phyloP scores from a whole-genome alignment of 2,329 filamentous ascomycete genomes.

The Neofusicoccum sp. region DNA sequence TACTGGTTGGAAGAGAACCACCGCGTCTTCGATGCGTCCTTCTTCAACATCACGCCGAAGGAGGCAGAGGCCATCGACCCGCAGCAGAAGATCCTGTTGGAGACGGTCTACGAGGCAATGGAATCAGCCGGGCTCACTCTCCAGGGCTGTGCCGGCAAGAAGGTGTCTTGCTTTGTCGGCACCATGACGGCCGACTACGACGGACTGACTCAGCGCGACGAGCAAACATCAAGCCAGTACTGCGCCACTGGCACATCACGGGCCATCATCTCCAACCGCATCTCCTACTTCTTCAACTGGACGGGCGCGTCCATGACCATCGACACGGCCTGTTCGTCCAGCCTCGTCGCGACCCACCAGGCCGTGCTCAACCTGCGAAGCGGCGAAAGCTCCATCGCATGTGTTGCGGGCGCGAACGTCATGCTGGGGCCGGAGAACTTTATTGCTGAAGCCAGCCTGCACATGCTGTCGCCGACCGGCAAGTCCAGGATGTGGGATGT shows the following conservation, averaged over 20 bases:
- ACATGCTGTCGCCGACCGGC: too few species aligned
- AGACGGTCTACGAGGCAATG: conserved; percentile 41
- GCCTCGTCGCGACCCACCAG: conserved; percentile 9
- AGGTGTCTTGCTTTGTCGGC: conserved; percentile 30
- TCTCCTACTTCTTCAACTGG: too few species aligned
- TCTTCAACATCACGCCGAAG: conserved; percentile 31
- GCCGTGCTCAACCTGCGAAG: neutral
- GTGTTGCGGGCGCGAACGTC: too few species aligned
- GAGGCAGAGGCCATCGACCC: conserved; percentile 33
- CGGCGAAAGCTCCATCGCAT: neutral
- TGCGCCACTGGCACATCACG: too few species aligned
- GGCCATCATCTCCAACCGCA: too few species aligned
- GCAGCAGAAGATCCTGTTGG: conserved; percentile 34
- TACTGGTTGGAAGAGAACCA: conserved; percentile 43
- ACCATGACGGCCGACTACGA: conserved; percentile 27
- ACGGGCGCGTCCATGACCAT: conserved; percentile 20
- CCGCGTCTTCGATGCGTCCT: conserved; percentile 38
- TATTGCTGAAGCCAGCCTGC: too few species aligned
- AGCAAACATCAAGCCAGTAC: too few species aligned
- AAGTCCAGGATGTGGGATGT: conserved; percentile 46
- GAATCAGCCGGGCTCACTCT: conserved; percentile 39
- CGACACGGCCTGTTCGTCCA: conserved; percentile 24
- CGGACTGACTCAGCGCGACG: neutral
- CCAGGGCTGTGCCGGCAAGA: conserved; percentile 29
- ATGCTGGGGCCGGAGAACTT: too few species aligned